Evolutionary conservation across 345 rosid genomes (phyloP).

Genomic region (Melaleuca quinquenervia): DNA sequence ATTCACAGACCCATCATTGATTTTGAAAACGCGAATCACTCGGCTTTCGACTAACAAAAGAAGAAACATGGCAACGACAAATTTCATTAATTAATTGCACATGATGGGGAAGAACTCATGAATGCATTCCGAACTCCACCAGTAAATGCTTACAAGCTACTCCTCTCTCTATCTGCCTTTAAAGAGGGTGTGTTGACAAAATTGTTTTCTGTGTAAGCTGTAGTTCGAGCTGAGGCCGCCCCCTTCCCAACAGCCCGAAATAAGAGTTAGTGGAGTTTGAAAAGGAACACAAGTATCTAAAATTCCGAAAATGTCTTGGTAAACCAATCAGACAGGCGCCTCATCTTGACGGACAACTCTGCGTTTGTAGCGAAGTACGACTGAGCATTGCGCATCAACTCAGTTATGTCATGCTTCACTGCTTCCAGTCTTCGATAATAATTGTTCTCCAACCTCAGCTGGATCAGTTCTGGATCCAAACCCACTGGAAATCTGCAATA

Average conservation of each 20-base stretch:
- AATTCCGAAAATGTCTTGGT: slow-evolving; percentile 3
- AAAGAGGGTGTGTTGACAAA: background rate
- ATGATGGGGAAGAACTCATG: background rate
- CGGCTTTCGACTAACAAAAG: background rate
- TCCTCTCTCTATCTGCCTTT: background rate
- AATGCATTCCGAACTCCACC: background rate
- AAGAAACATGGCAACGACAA: background rate
- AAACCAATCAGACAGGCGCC: slow-evolving; percentile 49
- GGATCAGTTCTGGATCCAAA: slow-evolving; percentile 63
- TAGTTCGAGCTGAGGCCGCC: background rate
- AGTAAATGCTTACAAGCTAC: background rate
- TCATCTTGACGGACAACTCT: slow-evolving; percentile 36
- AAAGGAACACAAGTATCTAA: background rate
- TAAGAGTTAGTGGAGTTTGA: background rate
- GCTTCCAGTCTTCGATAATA: slow-evolving; percentile 71
- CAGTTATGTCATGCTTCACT: slow-evolving; percentile 51
- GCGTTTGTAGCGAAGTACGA: slow-evolving; percentile 34
- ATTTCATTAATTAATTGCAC: background rate
- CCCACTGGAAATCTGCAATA: slow-evolving; percentile 76
- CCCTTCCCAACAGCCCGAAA: background rate
- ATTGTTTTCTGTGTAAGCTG: background rate
- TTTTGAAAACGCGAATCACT: background rate
- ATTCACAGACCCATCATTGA: background rate
- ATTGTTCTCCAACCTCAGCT: slow-evolving; percentile 58
- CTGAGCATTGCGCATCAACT: slow-evolving; percentile 62